phyloP scores from a whole-genome alignment of 495 filamentous ascomycete species.

The Pyrenopolyporus hunteri region DNA sequence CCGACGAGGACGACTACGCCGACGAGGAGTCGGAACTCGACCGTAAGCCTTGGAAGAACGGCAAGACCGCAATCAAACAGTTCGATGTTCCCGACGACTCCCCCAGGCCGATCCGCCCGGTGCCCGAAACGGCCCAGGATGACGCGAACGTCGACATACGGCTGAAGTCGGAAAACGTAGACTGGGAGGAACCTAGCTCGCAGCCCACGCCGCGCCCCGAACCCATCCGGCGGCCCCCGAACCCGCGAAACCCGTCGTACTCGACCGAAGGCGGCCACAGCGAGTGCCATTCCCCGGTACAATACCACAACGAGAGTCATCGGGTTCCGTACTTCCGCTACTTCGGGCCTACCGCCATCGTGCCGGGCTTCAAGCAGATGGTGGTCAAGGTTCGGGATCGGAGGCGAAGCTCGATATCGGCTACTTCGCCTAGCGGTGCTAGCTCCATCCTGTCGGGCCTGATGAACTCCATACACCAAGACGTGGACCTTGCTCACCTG shows the following conservation, averaged over 20 bases:
- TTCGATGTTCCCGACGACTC: constrained; percentile 28
- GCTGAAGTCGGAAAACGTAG: constrained; percentile 39
- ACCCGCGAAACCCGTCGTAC: constrained; percentile 45
- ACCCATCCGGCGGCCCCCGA: constrained; percentile 21
- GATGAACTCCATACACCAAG: constrained; percentile 42
- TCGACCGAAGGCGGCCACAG: constrained; percentile 51
- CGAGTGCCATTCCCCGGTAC: constrained; percentile 50
- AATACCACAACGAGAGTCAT: constrained; percentile 57
- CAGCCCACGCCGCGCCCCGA: constrained; percentile 42
- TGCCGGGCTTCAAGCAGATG: constrained; percentile 92
- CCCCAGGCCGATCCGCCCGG: constrained; percentile 24
- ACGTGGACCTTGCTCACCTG: constrained; percentile 57
- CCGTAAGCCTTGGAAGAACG: constrained; percentile 42
- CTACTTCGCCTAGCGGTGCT: constrained; percentile 45
- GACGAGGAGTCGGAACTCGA: constrained; percentile 47
- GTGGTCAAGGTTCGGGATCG: constrained; percentile 71
- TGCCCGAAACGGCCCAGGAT: constrained; percentile 37
- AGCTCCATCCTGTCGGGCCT: constrained; percentile 39
- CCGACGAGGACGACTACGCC: constrained; percentile 39
- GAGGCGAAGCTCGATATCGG: constrained; percentile 54
- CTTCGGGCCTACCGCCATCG: constrained; percentile 87
- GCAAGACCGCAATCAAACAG: constrained; percentile 30
- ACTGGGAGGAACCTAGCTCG: constrained; percentile 41
- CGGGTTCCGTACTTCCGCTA: constrained; percentile 88
- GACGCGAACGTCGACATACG: constrained; percentile 28